phyloP scores from a whole-genome alignment of 1,284 basidiomycete species.

The Polyporus tsugae region DNA sequence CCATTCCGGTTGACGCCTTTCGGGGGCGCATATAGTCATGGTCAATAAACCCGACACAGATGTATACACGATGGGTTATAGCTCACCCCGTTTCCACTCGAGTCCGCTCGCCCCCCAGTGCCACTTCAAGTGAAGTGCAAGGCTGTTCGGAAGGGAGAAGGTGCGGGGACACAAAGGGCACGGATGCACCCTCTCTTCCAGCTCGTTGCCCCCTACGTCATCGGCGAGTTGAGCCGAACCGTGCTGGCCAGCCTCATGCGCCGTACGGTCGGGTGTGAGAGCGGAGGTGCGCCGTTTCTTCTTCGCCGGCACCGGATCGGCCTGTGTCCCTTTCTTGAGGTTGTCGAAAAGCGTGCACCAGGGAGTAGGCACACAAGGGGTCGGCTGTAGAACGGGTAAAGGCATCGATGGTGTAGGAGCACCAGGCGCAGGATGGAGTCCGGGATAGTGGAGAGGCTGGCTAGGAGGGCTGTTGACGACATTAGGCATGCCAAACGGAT shows the following conservation, averaged over 20 bases:
- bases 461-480: not conserved
- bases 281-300: not conserved
- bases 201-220: not conserved
- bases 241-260: not conserved
- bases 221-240: not conserved
- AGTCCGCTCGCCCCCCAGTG: constrained; percentile 37
- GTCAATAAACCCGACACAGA: not conserved
- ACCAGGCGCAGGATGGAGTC: not conserved
- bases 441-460: not conserved
- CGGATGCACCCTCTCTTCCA: constrained; percentile 8
- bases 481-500: not conserved
- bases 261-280: not conserved
- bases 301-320: not conserved
- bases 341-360: constrained; percentile 29
- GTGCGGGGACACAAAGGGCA: constrained; percentile 41
- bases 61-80: not conserved
- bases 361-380: constrained; percentile 4
- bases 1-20: constrained; percentile 28
- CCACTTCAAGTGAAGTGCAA: constrained; percentile 45
- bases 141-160: constrained; percentile 40
- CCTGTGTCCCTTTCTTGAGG: constrained; percentile 14
- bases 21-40: not conserved
- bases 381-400: not conserved
- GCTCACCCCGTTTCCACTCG: constrained; percentile 34
- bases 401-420: not conserved